A percentile compares a stretch with the other conserved stretches of the same genome.
These are phyloP conservation scores for Cytospora chrysosperma DNA, from an alignment of 2,329 filamentous ascomycete genomes.

Conservation along the genomic window DNA sequence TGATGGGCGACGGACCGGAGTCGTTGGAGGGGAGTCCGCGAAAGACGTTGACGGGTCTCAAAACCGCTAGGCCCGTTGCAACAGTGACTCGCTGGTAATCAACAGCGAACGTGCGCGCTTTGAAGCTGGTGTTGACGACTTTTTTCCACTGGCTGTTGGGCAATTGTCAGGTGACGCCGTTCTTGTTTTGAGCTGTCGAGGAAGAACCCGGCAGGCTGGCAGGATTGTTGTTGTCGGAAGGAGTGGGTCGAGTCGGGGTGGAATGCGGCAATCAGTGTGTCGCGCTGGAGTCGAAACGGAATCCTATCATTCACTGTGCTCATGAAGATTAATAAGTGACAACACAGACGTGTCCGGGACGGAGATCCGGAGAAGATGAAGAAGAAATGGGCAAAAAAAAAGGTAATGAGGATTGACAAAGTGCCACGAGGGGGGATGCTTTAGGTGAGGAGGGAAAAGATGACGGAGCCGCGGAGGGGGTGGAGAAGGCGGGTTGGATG, in stretches of 20 bases:
- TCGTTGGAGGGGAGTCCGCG: background rate
- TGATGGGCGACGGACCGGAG: slow-evolving; percentile 33
- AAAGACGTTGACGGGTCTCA: slow-evolving; percentile 5
- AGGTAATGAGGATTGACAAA: slow-evolving; percentile 20
- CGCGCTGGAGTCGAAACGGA: slow-evolving; percentile 8
- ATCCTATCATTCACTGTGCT: slow-evolving; percentile 20
- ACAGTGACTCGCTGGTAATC: slow-evolving; percentile 4
- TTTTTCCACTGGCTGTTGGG: background rate
- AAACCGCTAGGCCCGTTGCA: slow-evolving; percentile 12
- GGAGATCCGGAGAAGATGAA: background rate
- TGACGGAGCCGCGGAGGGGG: slow-evolving; percentile 19
- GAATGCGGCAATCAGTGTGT: slow-evolving; percentile 18
- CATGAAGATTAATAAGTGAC: slow-evolving; percentile 11
- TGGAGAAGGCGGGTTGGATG: slow-evolving; percentile 17
- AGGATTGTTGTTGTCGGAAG: slow-evolving; percentile 13
- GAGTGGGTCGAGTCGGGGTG: slow-evolving; percentile 11
- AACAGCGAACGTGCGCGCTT: background rate
- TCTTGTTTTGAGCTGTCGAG: slow-evolving; percentile 10
- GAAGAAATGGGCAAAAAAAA: slow-evolving; percentile 10
- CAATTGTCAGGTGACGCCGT: slow-evolving; percentile 2
- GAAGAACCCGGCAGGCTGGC: slow-evolving; percentile 9
- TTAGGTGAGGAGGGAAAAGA: slow-evolving; percentile 15
- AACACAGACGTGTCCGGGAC: slow-evolving; percentile 8
- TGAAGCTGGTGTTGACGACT: background rate
- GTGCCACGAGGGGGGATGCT: slow-evolving; percentile 17